Base-by-base conservation (phyloP, 306 rosid species). In the Rubus idaeus region DNA sequence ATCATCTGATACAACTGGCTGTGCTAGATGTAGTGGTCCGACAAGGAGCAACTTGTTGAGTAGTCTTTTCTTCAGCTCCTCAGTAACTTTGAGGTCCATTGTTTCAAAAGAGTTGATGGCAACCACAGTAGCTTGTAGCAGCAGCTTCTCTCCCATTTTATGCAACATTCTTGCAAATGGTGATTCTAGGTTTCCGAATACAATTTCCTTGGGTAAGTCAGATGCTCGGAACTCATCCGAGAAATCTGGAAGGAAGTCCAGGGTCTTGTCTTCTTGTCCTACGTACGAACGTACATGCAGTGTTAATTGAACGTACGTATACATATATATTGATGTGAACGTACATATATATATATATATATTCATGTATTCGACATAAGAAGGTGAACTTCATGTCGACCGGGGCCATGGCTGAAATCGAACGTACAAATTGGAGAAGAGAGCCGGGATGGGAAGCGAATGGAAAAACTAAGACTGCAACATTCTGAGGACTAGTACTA, bases 191-290 rank as follows among this genome's bases (percentile, higher is more conserved):
- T 63, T 37, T 37, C 20, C 68, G 11, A 14, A 35, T 35, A 63
- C 68, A 63, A 63, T 16, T 37, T 63, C 68, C 68, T 63, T 35
- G 8, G 20, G 45, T 37, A 63, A 37, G 21, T 63, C 68, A 2
- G 68, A 63, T 35, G 44, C 68, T 35, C n/a, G 8, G 68, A 30
- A 63, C 20, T 63, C 45, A 7, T 14, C 17, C 14, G 68, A 30
- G 18, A 63, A 63, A 0, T 44, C 68, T 16, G 68, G 68, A 63
- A 63, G 68, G 68, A 63, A 63, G 68, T 37, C 68, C 20, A 63
- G 68, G 44, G 21, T 14, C 20, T 35, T 14, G 68, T 63, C 45
- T 63, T 63, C 68, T 37, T 63, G 45, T 3, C 68, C 68, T 63
- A 37, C 45, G 30, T 8, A 60, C 7, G 44, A 2, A 35, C 8